Evolutionary conservation across 1,284 basidiomycete genomes (phyloP), one percentile per base, ranked within the genome.

Genomic region (Moesziomyces sp.): DNA sequence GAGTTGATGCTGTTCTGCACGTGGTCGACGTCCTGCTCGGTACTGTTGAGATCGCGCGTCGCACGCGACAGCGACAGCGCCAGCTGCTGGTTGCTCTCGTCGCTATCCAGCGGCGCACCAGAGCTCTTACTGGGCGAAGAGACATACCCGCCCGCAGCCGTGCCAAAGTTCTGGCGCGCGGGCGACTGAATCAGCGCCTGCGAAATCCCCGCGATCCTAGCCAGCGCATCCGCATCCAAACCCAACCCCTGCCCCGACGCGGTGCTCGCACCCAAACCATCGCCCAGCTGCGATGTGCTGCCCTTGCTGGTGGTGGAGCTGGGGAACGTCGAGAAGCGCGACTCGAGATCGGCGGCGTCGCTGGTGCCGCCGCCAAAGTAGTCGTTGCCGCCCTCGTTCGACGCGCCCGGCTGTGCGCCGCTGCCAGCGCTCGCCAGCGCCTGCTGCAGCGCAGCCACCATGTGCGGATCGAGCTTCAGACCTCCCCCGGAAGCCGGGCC

Each of bases 1-100:
- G 88, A 88, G 64, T 92, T 89, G 68, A 94, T 90, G 70, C 88
- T 90, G 40, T 86, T 87, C 75, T 92, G 89, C 55, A 94, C 85
- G 46, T 88, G 87, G 66, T 91, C 89, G 28, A 93, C 91, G 60
- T 93, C 91, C 47, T 87, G 87, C 55, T 90, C 89, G 49, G 93
- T 90, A 61, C 90, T 90, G 26, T 88, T 81, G 0, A 91, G 87
- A 51, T 88, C 70, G n/a, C 63, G 55, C 18, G 67, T 30, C 5
- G 62, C 59, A 13, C 72, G 48, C 9, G 67, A 54, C 46, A 75
- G 42, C 3, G 63, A 70, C 1, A 75, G 57, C 0, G 67, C 72
- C 1, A 75, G 47, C 40, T 75, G 72, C 61, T 74, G 71, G 43
- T 62, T 69, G 62, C 58, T 69, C 38, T 6, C 57, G 9, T 59